Evolutionary conservation across 202 grass and related monocot genomes (phyloP), one percentile per base, ranked within the genome.

Genomic region (Eragrostis tef): DNA sequence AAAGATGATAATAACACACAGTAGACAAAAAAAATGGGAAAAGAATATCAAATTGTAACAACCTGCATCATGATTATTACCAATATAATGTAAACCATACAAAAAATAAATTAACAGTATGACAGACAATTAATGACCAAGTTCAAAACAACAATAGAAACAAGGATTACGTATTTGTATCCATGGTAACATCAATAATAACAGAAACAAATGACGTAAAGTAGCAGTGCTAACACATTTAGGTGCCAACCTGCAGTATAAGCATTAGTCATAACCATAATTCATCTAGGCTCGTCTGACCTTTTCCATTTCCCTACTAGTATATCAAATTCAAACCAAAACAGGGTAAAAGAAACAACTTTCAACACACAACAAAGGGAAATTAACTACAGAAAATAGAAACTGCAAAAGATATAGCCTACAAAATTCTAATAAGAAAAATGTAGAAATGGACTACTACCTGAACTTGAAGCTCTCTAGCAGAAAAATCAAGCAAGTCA

Each of bases 391-490:
- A 47, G 61, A 48, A 89, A 83, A n/a, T n/a, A n/a, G n/a, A n/a
- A n/a, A n/a, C n/a, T n/a, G n/a, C n/a, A n/a, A n/a, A n/a, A n/a
- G n/a, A n/a, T n/a, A n/a, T n/a, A n/a, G n/a, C n/a, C n/a, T 34
- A 34, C 31, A 34, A 4, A 1, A 34, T 34, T 34, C 31, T 1
- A 34, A 34, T 34, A 2, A 2, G 4, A 34, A 4, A 34, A 2
- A 4, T 34, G 31, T 34, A 34, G 31, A 85, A 89, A 80, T 63
- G 53, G 44, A 64, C 48, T 66, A 12, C 19, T 73, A 93, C 95
- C 92, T 98, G 95, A 79, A 98, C 92, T 81, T 95, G 95, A 86
- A 98, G 90, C 85, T 98, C 95, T 80, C 88, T 91, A 70, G 95
- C 73, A 85, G 88, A 86, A 89, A 98, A 98, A 93, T 98, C 92